A percentile compares a stretch with the other conserved stretches of the same genome.
Conservation (phyloP, 2,329 filamentous ascomycete species). For the Bretziella fagacearum region DNA sequence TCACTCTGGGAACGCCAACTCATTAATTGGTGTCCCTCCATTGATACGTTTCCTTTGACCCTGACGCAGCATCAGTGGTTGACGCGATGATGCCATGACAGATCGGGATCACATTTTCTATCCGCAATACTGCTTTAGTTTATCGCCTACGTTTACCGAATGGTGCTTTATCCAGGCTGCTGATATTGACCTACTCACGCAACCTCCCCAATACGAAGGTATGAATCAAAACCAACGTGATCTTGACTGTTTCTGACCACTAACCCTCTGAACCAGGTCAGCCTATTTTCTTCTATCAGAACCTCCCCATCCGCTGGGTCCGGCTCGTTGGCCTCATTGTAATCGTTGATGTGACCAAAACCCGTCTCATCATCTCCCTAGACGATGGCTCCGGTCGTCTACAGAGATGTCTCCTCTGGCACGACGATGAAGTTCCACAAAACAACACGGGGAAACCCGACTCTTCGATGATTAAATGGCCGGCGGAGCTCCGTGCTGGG, state of each 20-base stretch:
- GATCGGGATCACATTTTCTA: slow-evolving; percentile 27
- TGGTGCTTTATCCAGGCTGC: slow-evolving; percentile 40
- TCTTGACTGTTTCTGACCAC: not conserved
- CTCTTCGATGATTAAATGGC: slow-evolving; percentile 3
- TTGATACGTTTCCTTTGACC: too few species aligned
- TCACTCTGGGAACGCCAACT: too few species aligned
- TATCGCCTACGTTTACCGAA: slow-evolving; percentile 41
- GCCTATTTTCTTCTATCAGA: slow-evolving; percentile 48
- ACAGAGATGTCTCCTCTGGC: slow-evolving; percentile 30
- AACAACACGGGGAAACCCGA: not conserved
- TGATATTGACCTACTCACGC: slow-evolving; percentile 33
- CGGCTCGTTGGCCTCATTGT: slow-evolving; percentile 44
- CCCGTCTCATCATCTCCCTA: slow-evolving; percentile 36
- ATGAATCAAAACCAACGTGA: not conserved
- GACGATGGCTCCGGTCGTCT: slow-evolving; percentile 48
- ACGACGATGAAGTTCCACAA: slow-evolving; percentile 11
- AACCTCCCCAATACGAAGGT: slow-evolving; percentile 38
- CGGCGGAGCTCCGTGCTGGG: slow-evolving; percentile 21
- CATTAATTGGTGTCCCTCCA: too few species aligned
- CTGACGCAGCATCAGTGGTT: not conserved
- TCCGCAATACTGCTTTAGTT: slow-evolving; percentile 44
- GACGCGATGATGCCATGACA: slow-evolving; percentile 32
- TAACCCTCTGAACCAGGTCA: slow-evolving; percentile 25
- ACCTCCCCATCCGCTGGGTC: slow-evolving; percentile 63
- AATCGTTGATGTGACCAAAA: slow-evolving; percentile 41